A percentile compares a stretch with the other conserved stretches of the same genome.
phyloP scores from a whole-genome alignment of 2,329 filamentous ascomycete species.

The Xylariales sp. region DNA sequence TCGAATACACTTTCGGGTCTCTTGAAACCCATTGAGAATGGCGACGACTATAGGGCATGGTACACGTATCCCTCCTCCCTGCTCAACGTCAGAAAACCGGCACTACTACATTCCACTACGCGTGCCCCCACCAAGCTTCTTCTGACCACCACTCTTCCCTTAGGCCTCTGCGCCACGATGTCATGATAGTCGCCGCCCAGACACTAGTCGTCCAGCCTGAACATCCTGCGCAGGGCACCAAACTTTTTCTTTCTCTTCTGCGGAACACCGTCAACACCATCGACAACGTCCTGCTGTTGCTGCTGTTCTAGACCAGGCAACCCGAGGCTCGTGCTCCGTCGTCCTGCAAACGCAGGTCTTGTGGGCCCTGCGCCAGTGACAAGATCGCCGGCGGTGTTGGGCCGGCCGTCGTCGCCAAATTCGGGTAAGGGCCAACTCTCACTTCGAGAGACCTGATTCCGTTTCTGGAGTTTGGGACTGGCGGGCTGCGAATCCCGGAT shows the following conservation, averaged over 20 bases:
- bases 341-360: slow-evolving; percentile 14
- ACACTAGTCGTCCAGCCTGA: slow-evolving; percentile 45
- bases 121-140: not conserved
- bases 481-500: slow-evolving; percentile 31
- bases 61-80: too few relatives aligned
- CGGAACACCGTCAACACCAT: slow-evolving; percentile 12
- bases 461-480: slow-evolving; percentile 43
- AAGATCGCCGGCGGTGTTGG: slow-evolving; percentile 26
- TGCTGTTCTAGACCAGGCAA: slow-evolving; percentile 15
- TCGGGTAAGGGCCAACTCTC: slow-evolving; percentile 47
- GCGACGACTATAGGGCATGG: too few relatives aligned
- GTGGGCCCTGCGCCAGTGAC: slow-evolving; percentile 13
- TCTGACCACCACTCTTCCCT: not conserved
- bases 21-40: too few relatives aligned
- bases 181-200: not conserved
- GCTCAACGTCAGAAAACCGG: too few relatives aligned
- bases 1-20: too few relatives aligned
- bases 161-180: not conserved
- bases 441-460: slow-evolving; percentile 30
- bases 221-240: slow-evolving; percentile 59
- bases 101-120: too few relatives aligned
- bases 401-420: slow-evolving; percentile 21
- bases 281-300: slow-evolving; percentile 11
- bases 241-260: slow-evolving; percentile 61
- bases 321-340: slow-evolving; percentile 24